Evolutionary conservation across 176 grass and related monocot species (phyloP).

Genomic region (Chrysopogon serrulatus): DNA sequence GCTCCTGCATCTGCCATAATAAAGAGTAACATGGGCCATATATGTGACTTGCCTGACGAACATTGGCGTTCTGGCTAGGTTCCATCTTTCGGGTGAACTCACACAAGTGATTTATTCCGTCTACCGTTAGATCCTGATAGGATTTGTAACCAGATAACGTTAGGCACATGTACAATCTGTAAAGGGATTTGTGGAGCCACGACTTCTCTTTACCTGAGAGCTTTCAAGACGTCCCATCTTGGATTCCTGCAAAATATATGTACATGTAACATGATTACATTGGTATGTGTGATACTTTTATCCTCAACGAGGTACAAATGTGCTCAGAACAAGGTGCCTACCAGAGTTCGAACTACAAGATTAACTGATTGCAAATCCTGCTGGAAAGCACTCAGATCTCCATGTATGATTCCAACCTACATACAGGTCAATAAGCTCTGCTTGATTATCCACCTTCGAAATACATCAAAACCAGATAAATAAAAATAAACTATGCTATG

Average conservation of each 20-base stretch:
- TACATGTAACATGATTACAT: conserved; percentile 8
- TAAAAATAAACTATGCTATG: no score
- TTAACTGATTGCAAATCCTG: conserved; percentile 70
- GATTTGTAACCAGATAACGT: not conserved
- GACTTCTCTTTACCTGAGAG: conserved; percentile 51
- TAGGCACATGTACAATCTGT: not conserved
- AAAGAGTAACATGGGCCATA: not conserved
- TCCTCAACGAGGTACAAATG: not conserved
- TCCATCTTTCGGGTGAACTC: conserved; percentile 45
- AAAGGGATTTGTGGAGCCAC: not conserved
- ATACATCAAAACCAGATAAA: not conserved
- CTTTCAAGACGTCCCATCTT: conserved; percentile 53
- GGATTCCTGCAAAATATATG: conserved; percentile 44
- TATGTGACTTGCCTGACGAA: conserved; percentile 37
- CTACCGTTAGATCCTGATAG: conserved; percentile 57
- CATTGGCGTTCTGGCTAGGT: conserved; percentile 12
- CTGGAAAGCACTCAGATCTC: conserved; percentile 62
- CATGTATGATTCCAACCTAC: conserved; percentile 63
- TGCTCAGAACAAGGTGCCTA: conserved; percentile 8
- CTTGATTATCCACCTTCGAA: not conserved
- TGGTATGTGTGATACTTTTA: conserved; percentile 26
- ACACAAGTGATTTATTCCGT: conserved; percentile 53
- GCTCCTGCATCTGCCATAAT: not conserved
- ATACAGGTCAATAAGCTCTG: conserved; percentile 10
- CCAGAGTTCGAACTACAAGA: conserved; percentile 66